These are phyloP conservation scores for Mesotaenium endlicherianum DNA, from an alignment of 139 green algal species.

Conservation along the genomic window DNA sequence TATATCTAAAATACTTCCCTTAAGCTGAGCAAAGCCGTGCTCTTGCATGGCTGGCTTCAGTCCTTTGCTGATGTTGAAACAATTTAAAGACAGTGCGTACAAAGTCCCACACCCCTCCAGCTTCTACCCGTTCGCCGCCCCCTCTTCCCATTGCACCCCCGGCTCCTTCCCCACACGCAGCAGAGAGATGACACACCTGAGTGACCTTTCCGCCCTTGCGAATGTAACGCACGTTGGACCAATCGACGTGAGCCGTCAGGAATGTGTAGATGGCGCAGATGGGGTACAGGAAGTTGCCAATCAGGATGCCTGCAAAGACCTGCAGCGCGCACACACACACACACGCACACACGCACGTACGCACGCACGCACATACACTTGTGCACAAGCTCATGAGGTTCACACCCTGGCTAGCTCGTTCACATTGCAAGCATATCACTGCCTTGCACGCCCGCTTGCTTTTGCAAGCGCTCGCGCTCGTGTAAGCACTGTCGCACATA, in stretches of 20 bases:
- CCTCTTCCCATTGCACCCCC: not conserved
- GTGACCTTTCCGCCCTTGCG: not conserved
- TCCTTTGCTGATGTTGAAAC: too few species aligned
- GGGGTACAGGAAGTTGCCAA: constrained; percentile 29
- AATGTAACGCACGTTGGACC: constrained; percentile 12
- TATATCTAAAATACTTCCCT: not conserved
- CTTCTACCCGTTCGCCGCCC: not conserved
- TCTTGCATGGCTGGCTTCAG: not conserved
- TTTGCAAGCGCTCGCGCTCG: too few species aligned
- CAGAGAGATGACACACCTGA: not conserved
- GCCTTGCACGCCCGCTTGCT: too few species aligned
- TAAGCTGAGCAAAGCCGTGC: not conserved
- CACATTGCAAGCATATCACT: too few species aligned
- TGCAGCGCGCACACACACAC: not conserved
- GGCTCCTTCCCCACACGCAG: too few species aligned
- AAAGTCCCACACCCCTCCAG: not conserved
- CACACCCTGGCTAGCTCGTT: too few species aligned
- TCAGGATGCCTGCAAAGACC: constrained; percentile 9
- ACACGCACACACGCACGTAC: too few species aligned
- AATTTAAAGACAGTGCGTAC: not conserved
- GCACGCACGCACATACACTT: too few species aligned
- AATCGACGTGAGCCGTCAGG: constrained; percentile 4
- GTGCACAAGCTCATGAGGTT: too few species aligned
- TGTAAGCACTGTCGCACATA: too few species aligned
- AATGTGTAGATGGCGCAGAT: constrained; percentile 21